Percentiles rank a stretch among this genome's conserved stretches.
Evolutionary conservation across 331 rosid species (phyloP).

Genomic region (Malus hybrid): DNA sequence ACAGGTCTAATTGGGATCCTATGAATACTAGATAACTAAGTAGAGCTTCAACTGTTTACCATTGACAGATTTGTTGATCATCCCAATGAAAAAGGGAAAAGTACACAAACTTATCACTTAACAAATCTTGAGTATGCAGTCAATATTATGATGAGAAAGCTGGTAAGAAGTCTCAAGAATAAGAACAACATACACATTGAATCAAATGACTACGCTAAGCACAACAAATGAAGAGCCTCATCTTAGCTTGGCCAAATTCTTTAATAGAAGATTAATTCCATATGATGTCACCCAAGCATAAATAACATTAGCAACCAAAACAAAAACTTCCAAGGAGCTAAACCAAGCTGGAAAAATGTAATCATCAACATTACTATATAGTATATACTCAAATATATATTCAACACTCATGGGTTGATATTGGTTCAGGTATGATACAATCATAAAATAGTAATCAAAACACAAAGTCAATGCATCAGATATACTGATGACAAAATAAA

Average conservation of each 20-base stretch:
- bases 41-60: not conserved
- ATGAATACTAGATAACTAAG: not conserved
- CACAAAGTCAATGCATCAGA: not conserved
- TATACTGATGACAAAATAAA: not conserved
- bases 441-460: not conserved
- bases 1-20: not conserved
- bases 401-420: too few relatives aligned
- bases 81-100: not conserved
- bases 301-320: too few relatives aligned
- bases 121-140: not conserved
- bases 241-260: too few relatives aligned
- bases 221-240: too few relatives aligned
- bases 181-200: not conserved
- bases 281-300: too few relatives aligned
- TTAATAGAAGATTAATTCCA: too few relatives aligned
- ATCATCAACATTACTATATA: too few relatives aligned
- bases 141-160: not conserved
- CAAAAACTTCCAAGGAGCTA: too few relatives aligned
- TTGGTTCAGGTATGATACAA: not conserved
- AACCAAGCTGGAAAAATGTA: too few relatives aligned
- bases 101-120: not conserved
- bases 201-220: too few relatives aligned
- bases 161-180: not conserved
- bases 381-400: too few relatives aligned
- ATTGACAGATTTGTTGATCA: not conserved